phyloP scores from a whole-genome alignment of 352 stramenopile species.

The Thalassiosira ordinaria region DNA sequence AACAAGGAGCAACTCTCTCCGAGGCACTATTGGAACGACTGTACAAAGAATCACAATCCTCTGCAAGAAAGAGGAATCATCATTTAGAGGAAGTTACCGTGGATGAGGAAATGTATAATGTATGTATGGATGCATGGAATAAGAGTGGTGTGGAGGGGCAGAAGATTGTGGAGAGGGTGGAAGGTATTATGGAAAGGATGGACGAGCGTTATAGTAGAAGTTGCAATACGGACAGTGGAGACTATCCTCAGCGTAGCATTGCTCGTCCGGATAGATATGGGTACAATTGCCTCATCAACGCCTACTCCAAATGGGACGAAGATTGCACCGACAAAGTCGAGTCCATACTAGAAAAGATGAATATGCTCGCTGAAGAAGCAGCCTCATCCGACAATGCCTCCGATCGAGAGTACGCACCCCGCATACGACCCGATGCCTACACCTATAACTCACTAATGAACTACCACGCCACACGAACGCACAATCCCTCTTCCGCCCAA shows the following conservation, averaged over 20 bases:
- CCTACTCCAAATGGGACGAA: constrained; percentile 44
- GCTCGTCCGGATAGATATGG: constrained; percentile 40
- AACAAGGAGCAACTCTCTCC: constrained; percentile 34
- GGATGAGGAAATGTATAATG: constrained; percentile 56
- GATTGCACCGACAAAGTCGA: constrained; percentile 42
- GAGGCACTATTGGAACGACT: constrained; percentile 44
- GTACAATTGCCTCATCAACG: constrained; percentile 57
- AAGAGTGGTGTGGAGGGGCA: constrained; percentile 23
- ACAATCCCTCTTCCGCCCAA: constrained; percentile 38
- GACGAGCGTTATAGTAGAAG: constrained; percentile 28
- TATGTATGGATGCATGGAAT: constrained; percentile 56
- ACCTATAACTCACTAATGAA: constrained; percentile 56
- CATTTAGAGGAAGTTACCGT: no score
- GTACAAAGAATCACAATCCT: no score
- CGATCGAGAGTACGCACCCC: constrained; percentile 4
- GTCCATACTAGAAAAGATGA: constrained; percentile 48
- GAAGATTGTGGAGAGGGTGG: constrained; percentile 30
- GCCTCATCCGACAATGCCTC: neutral
- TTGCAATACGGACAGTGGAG: neutral
- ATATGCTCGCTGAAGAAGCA: constrained; percentile 20
- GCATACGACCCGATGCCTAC: constrained; percentile 33
- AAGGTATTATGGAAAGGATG: constrained; percentile 52
- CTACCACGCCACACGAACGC: constrained; percentile 39
- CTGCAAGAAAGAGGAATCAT: no score
- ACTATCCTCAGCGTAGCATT: neutral